A percentile compares a stretch with the other conserved stretches of the same genome.
Conservation (phyloP, 805 yeast species). For the Schwanniomyces yamadae region DNA sequence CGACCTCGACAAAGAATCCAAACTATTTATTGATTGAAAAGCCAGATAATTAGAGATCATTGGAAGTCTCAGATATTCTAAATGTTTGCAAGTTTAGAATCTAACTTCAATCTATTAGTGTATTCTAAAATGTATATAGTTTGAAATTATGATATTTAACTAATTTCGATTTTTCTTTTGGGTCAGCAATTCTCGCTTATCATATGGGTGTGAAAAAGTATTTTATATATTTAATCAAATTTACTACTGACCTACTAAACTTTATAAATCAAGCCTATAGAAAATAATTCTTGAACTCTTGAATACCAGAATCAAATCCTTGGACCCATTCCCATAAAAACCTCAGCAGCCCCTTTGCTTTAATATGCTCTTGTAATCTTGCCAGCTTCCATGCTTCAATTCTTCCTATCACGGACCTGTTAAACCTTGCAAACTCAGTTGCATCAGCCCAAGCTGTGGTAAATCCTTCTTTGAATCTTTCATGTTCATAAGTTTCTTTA, state of each 20-base stretch:
- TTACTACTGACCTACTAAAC: background rate
- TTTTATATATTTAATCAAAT: background rate
- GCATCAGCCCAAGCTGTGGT: slow-evolving; percentile 74
- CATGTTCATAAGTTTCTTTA: slow-evolving; percentile 69
- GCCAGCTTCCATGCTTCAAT: slow-evolving; percentile 63
- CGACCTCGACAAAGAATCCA: slow-evolving; percentile 4
- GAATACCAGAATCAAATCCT: slow-evolving; percentile 69
- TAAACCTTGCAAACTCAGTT: slow-evolving; percentile 61
- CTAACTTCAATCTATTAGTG: too few species aligned
- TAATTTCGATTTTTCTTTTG: too few species aligned
- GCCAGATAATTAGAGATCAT: slow-evolving; percentile 6
- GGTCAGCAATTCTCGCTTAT: too few species aligned
- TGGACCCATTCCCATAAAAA: slow-evolving; percentile 88
- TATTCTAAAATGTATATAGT: background rate
- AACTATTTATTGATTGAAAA: slow-evolving; percentile 2
- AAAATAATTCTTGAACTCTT: slow-evolving; percentile 30
- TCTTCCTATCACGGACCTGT: slow-evolving; percentile 76
- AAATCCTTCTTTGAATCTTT: slow-evolving; percentile 80
- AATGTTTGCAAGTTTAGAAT: too few species aligned
- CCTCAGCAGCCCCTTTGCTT: slow-evolving; percentile 52
- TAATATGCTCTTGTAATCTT: slow-evolving; percentile 61
- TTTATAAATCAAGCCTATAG: background rate
- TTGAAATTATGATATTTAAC: too few species aligned
- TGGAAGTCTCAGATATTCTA: too few species aligned
- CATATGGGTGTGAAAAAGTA: background rate